Percentiles rank a stretch among this genome's conserved stretches.
Evolutionary conservation across 495 filamentous ascomycete genomes (phyloP).

Genomic region (Podospora australis): DNA sequence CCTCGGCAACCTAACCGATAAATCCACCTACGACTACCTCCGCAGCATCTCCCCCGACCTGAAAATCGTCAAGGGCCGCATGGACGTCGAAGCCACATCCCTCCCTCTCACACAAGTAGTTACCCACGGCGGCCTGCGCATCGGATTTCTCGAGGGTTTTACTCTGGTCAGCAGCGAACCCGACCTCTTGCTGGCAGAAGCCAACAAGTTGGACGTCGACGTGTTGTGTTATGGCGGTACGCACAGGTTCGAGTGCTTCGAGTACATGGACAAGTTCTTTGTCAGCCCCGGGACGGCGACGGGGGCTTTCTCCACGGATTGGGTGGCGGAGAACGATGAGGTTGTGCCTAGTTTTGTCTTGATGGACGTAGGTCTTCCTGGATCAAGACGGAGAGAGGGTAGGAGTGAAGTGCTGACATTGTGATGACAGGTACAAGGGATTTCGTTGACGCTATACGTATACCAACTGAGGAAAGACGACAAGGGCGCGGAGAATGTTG

Average conservation of each 20-base stretch:
- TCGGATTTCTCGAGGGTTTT: slow-evolving; percentile 96
- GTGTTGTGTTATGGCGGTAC: slow-evolving; percentile 97
- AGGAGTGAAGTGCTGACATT: slow-evolving; percentile 9
- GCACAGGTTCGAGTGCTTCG: slow-evolving; percentile 94
- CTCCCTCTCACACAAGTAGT: slow-evolving; percentile 90
- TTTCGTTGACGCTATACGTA: slow-evolving; percentile 93
- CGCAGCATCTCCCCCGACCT: slow-evolving; percentile 86
- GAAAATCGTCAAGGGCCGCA: slow-evolving; percentile 90
- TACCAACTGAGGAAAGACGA: slow-evolving; percentile 90
- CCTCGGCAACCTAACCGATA: slow-evolving; percentile 93
- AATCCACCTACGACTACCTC: slow-evolving; percentile 90
- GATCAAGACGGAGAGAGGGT: slow-evolving; percentile 1
- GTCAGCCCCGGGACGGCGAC: slow-evolving; percentile 96
- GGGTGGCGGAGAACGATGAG: slow-evolving; percentile 69
- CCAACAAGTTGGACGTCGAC: slow-evolving; percentile 93
- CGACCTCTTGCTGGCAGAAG: slow-evolving; percentile 85
- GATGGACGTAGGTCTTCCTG: slow-evolving; percentile 79
- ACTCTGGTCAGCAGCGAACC: slow-evolving; percentile 90
- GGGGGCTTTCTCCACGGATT: slow-evolving; percentile 62
- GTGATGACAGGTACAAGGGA: slow-evolving; percentile 76
- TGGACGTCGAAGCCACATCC: slow-evolving; percentile 86
- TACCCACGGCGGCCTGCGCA: slow-evolving; percentile 84
- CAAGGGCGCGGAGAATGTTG: slow-evolving; percentile 84
- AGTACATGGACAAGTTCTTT: slow-evolving; percentile 98
- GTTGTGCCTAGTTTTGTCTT: slow-evolving; percentile 92